Percentiles rank a stretch among this genome's conserved stretches.
Conservation (phyloP, 2,329 filamentous ascomycete species). For the Aspergillus fischeri region DNA sequence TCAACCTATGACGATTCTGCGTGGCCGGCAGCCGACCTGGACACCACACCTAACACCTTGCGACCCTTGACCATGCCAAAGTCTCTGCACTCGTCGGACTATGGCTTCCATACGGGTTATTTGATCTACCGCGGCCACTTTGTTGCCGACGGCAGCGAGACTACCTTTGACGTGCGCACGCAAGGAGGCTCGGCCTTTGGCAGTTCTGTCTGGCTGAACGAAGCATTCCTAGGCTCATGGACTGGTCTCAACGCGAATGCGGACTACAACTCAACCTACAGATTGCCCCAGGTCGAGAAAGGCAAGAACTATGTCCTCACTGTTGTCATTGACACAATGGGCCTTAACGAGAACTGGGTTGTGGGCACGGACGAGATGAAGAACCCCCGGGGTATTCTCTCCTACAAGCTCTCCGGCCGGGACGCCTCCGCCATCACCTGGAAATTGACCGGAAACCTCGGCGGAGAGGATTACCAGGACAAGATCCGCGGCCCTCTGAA, state of each 20-base stretch:
- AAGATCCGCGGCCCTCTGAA: conserved; percentile 53
- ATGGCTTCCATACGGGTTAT: conserved; percentile 67
- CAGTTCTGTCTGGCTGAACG: conserved; percentile 62
- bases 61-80: conserved; percentile 58
- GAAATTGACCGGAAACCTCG: conserved; percentile 59
- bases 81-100: conserved; percentile 66
- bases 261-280: conserved; percentile 55
- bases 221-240: conserved; percentile 61
- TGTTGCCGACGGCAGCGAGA: conserved; percentile 58
- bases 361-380: conserved; percentile 58
- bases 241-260: conserved; percentile 50
- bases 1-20: conserved; percentile 62
- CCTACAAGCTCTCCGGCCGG: conserved; percentile 39
- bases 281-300: conserved; percentile 49
- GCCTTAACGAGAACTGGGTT: conserved; percentile 62
- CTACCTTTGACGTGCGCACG: conserved; percentile 53
- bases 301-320: conserved; percentile 61
- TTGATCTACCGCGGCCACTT: conserved; percentile 70
- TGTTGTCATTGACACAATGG: conserved; percentile 68
- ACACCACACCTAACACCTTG: conserved; percentile 58
- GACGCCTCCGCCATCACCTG: conserved; percentile 39
- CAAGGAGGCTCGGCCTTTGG: conserved; percentile 67
- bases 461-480: conserved; percentile 53
- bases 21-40: conserved; percentile 61
- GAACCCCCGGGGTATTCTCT: conserved; percentile 53